Evolutionary conservation across 192 early-diverging fungal genomes (phyloP), one percentile per base, ranked within the genome.

Genomic region (Radiomyces spectabilis): DNA sequence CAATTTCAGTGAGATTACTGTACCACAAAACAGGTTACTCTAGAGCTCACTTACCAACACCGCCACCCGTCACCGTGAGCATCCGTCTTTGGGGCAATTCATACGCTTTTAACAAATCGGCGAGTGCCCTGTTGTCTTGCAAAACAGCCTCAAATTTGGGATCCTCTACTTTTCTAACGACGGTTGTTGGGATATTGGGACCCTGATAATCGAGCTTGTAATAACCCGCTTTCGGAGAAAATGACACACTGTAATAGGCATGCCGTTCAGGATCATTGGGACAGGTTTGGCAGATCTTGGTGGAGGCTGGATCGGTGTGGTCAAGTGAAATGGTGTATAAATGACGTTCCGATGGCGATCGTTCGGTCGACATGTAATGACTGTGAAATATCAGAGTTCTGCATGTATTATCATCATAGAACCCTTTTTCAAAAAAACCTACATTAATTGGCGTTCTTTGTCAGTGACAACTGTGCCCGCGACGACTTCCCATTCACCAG

Each of bases 201-300:
- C 95, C 95, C 19, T 72, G 59, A 50, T 95, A 94, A n/a, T 71
- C 67, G 13, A 96, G 67, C 42, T 80, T 47, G 50, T 89, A 91
- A 64, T 88, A 94, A 16, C 75, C 72, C 38, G 71, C 80, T 4
- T 78, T 74, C 0, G 84, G 75, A 8, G 92, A 93, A 62, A 97
- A 92, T 5, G 60, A 65, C 0, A 78, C 86, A 5, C 55, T 46
- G 52, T 92, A 97, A 51, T 73, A 86, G 2, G 83, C 89, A 22
- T 57, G 65, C 19, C 67, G 44, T 26, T 71, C 67, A 0, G 62
- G 59, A 51, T 73, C 64, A 9, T 51, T 30, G 10, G 50, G 54
- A 26, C 66, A 68, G 13, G 66, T 68, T 13, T 63, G 10, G 32
- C 66, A 68, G 1, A n/a, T 44, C 21, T 57, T 63, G n/a, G 50